Conservation (phyloP, 306 rosid species). For the Quercus cerris region DNA sequence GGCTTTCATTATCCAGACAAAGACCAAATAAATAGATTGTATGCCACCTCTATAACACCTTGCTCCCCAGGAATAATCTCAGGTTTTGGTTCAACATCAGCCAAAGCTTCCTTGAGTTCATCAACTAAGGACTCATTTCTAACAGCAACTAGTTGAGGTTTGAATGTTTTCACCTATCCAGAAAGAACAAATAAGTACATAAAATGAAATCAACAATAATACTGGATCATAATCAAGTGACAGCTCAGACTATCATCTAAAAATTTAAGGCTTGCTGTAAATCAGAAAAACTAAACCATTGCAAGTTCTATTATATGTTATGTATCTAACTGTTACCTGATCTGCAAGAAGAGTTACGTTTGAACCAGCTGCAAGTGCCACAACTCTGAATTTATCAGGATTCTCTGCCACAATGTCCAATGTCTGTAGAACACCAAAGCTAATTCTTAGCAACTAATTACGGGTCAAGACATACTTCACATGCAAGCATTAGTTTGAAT, state of each 20-base stretch:
- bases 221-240: neutral
- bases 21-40: slow-evolving; percentile 5
- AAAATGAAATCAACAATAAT: neutral
- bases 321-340: slow-evolving; percentile 55
- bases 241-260: neutral
- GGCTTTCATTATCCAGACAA: slow-evolving; percentile 14
- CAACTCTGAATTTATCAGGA: slow-evolving; percentile 85
- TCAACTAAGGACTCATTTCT: slow-evolving; percentile 78
- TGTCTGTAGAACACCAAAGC: slow-evolving; percentile 57
- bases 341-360: slow-evolving; percentile 91
- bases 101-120: slow-evolving; percentile 89
- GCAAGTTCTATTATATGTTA: slow-evolving; percentile 8
- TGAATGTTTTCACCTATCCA: slow-evolving; percentile 79
- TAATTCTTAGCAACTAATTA: slow-evolving; percentile 11
- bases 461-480: slow-evolving; percentile 16
- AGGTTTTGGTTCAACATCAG: slow-evolving; percentile 73
- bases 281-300: slow-evolving; percentile 7
- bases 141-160: slow-evolving; percentile 86
- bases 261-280: neutral
- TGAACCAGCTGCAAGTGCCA: slow-evolving; percentile 97
- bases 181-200: neutral
- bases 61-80: slow-evolving; percentile 98
- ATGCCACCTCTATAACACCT: slow-evolving; percentile 84
- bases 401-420: slow-evolving; percentile 97
- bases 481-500: neutral